phyloP scores from a whole-genome alignment of 2,329 filamentous ascomycete species.

The Botrytis tulipae region DNA sequence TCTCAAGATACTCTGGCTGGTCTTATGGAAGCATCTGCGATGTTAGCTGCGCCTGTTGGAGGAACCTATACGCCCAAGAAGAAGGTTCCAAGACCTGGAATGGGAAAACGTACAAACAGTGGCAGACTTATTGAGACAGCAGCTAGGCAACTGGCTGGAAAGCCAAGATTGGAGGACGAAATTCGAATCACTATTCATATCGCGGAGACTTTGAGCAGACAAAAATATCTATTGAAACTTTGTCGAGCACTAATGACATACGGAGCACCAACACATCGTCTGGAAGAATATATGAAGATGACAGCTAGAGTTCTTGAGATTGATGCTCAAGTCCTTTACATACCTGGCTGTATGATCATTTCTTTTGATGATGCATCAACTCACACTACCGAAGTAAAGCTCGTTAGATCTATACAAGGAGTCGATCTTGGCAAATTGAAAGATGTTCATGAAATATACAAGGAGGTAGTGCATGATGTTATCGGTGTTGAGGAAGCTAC shows the following conservation, averaged over 20 bases:
- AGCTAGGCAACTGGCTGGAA: conserved; percentile 27
- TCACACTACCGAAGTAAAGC: conserved; percentile 77
- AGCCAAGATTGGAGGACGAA: conserved; percentile 39
- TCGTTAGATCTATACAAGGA: conserved; percentile 66
- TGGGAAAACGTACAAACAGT: conserved; percentile 34
- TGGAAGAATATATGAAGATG: conserved; percentile 92
- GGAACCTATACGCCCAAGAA: conserved; percentile 42
- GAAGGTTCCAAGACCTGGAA: conserved; percentile 29
- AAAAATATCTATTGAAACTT: conserved; percentile 79
- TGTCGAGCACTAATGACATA: conserved; percentile 87
- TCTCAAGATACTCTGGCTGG: conserved; percentile 50
- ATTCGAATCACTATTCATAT: conserved; percentile 57
- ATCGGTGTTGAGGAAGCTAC: conserved; percentile 70
- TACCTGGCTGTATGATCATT: conserved; percentile 91
- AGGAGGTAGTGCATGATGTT: conserved; percentile 77
- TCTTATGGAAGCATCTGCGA: conserved; percentile 54
- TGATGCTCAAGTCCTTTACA: conserved; percentile 84
- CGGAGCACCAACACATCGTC: conserved; percentile 83
- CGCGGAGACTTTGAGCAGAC: conserved; percentile 70
- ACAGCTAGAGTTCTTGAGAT: conserved; percentile 85
- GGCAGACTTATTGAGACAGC: conserved; percentile 31
- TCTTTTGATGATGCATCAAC: conserved; percentile 76
- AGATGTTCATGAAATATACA: conserved; percentile 75
- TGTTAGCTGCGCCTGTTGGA: conserved; percentile 48
- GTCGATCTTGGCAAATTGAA: conserved; percentile 72